phyloP scores from a whole-genome alignment of 306 rosid species.

The Rosa multiflora region DNA sequence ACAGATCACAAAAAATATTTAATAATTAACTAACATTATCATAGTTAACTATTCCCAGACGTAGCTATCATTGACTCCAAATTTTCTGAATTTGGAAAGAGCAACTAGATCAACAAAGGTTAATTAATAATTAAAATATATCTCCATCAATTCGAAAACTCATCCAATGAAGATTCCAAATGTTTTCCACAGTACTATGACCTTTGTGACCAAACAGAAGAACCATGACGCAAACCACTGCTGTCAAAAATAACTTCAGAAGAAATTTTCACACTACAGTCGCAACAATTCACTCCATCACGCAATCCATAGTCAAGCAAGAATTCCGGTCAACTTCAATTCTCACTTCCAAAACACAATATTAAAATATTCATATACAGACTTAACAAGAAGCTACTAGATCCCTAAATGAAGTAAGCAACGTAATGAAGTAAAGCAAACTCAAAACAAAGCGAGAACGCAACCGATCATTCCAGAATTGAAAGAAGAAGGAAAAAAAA shows the following conservation, averaged over 20 bases:
- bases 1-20: neutral
- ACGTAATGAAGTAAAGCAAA: neutral
- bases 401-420: neutral
- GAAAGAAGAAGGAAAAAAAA: too few relatives aligned
- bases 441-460: neutral
- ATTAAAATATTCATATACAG: neutral
- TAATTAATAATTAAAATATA: neutral
- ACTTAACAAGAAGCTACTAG: neutral
- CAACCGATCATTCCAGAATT: neutral
- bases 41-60: neutral
- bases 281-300: neutral
- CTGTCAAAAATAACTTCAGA: neutral
- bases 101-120: neutral
- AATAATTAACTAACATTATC: neutral
- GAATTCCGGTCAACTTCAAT: constrained; percentile 3
- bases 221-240: neutral
- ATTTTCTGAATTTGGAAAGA: neutral
- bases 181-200: neutral
- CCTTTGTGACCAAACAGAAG: neutral
- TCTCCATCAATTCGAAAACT: neutral
- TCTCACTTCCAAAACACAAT: neutral
- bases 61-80: neutral
- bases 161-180: neutral
- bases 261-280: neutral
- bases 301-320: constrained; percentile 7